Evolutionary conservation across 2,329 filamentous ascomycete species (phyloP), one percentile per base, ranked within the genome.

Genomic region (Thelonectria blattea): DNA sequence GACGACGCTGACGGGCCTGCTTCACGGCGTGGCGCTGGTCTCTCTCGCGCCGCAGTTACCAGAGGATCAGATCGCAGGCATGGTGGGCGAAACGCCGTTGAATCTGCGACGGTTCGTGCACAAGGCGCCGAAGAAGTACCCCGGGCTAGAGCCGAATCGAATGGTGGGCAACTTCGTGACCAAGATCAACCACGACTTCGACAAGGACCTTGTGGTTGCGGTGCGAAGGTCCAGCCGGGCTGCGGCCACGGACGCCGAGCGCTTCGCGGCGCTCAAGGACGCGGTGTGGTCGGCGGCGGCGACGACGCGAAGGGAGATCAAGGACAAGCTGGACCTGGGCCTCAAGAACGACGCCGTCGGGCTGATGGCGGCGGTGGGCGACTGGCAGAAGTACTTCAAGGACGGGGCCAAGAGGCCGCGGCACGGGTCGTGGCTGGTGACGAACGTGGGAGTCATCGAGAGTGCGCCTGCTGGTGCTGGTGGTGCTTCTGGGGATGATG

Each of bases 381-480:
- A 73, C 60, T 70, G 65, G 55, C 60, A 62, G 3, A 22, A 51
- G 17, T 56, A 63, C 27, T 49, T 54, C 10, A 52, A 46, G 20
- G 55, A 60, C 15, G 17, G 48, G 5, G 49, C 53, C n/a, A 60
- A 60, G 41, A 65, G 63, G 60, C 65, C 65, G 10, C 58, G 71
- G 4, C n/a, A n/a, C 3, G 1, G 34, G 3, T 54, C 65, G 1
- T 67, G 65, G 61, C 37, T 64, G 8, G 61, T 69, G 17, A 68
- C 56, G 18, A 73, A 71, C 55, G 37, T 73, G 5, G 70, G 71
- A 8, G 70, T 70, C 14, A 50, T 70, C 9, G 62, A 68, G n/a
- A 66, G 65, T 3, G 27, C 39, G 22, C 27, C 34, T 18, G 18
- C 14, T 22, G 15, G 12, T 3, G 10, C 41, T 24, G 22, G 3